Percentiles rank a stretch among this genome's conserved stretches.
phyloP scores from a whole-genome alignment of 202 grass and related monocot species.

The Zoysia matrella region DNA sequence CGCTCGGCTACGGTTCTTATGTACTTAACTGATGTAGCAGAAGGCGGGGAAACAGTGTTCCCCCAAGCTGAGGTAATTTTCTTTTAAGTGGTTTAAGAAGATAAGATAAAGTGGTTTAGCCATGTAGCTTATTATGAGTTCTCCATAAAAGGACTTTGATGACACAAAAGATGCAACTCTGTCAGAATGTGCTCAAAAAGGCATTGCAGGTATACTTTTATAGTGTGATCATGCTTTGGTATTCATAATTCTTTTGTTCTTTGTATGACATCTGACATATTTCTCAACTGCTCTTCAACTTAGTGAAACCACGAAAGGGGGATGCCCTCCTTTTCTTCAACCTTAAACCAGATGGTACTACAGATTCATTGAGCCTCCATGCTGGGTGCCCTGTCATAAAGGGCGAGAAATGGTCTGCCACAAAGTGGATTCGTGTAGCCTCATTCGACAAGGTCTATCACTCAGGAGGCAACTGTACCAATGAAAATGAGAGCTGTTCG shows the following conservation, averaged over 20 bases:
- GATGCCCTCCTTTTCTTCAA: constrained; percentile 71
- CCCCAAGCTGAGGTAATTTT: constrained; percentile 74
- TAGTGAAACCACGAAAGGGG: constrained; percentile 88
- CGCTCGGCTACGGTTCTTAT: constrained; percentile 89
- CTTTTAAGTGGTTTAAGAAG: constrained; percentile 1
- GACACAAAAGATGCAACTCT: constrained; percentile 52
- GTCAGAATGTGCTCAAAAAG: constrained; percentile 44
- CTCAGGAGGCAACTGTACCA: no score
- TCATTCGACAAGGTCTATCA: no score
- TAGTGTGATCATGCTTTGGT: background rate
- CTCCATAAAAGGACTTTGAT: constrained; percentile 34
- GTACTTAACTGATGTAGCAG: constrained; percentile 54
- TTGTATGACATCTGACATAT: constrained; percentile 3
- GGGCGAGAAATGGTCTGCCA: no score
- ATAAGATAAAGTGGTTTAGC: constrained; percentile 20
- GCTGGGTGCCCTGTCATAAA: no score
- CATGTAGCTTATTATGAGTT: background rate
- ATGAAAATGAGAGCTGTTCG: no score
- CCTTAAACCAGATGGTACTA: no score
- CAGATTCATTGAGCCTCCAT: no score
- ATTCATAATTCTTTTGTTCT: background rate
- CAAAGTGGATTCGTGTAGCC: no score
- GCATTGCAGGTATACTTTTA: constrained; percentile 70
- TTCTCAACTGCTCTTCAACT: constrained; percentile 23
- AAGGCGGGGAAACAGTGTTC: constrained; percentile 76